Conservation (phyloP, 192 early-diverging fungal species). For the Gonapodya prolifera region DNA sequence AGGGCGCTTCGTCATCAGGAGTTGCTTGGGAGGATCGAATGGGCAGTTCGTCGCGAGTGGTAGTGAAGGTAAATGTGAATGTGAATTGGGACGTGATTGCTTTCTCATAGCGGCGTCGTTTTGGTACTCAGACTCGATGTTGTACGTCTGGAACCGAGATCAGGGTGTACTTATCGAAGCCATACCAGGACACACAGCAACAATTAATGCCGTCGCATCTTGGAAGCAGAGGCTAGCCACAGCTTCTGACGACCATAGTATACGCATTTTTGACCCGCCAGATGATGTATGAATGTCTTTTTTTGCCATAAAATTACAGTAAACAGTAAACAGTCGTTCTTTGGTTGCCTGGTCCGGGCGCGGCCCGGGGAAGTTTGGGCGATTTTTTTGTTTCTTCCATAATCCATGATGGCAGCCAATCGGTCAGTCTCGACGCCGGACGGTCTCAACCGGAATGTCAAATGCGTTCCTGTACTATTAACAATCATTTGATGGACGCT, state of each 20-base stretch:
- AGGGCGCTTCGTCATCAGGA: slow-evolving; percentile 77
- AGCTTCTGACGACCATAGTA: slow-evolving; percentile 69
- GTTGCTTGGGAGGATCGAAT: slow-evolving; percentile 74
- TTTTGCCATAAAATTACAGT: too few relatives aligned
- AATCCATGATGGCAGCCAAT: neutral
- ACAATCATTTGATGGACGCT: too few relatives aligned
- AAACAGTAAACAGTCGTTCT: neutral
- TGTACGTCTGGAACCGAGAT: slow-evolving; percentile 76
- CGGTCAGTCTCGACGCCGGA: neutral
- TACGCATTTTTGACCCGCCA: slow-evolving; percentile 49
- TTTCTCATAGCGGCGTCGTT: neutral
- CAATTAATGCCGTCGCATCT: slow-evolving; percentile 62
- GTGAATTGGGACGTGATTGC: neutral
- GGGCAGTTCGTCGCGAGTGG: slow-evolving; percentile 78
- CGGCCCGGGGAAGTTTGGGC: too few relatives aligned
- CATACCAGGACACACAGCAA: slow-evolving; percentile 49
- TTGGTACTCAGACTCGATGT: slow-evolving; percentile 33
- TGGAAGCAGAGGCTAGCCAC: slow-evolving; percentile 59
- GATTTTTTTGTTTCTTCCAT: too few relatives aligned
- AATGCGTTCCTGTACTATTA: too few relatives aligned
- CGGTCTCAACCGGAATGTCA: too few relatives aligned
- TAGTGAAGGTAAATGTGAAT: slow-evolving; percentile 77
- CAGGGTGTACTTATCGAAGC: slow-evolving; percentile 50
- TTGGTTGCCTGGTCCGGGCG: too few relatives aligned
- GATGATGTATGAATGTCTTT: too few relatives aligned